phyloP scores from a whole-genome alignment of 495 filamentous ascomycete genomes.

The Trichoderma orchidacearum region DNA sequence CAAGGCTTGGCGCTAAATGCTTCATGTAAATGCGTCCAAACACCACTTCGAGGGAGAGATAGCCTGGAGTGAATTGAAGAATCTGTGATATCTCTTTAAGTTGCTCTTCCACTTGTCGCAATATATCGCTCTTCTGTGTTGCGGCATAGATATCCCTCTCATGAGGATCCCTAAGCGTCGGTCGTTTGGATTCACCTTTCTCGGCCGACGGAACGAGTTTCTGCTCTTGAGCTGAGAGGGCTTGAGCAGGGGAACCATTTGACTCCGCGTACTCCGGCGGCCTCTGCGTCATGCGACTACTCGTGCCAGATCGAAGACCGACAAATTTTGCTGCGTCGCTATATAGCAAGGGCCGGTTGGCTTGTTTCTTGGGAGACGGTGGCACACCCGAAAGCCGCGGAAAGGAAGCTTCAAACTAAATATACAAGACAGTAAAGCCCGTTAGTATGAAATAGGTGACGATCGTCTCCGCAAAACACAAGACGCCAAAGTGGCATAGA shows the following conservation, averaged over 20 bases:
- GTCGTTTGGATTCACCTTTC: neutral
- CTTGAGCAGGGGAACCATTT: neutral
- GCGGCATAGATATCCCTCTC: neutral
- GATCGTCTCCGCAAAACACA: too few species aligned
- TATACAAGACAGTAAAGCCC: too few species aligned
- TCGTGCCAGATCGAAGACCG: neutral
- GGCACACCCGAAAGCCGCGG: neutral
- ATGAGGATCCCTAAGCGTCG: neutral
- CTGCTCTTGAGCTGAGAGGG: neutral
- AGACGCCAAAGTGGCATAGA: too few species aligned
- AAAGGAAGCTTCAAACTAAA: neutral
- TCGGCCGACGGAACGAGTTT: neutral
- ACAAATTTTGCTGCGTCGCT: neutral
- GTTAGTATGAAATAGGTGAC: neutral
- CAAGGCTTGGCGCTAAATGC: neutral
- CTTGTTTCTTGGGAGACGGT: neutral
- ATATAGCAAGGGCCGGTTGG: neutral
- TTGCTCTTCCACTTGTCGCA: neutral
- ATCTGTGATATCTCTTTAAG: neutral
- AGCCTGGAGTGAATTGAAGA: neutral
- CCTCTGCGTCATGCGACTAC: neutral
- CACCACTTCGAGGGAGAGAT: neutral
- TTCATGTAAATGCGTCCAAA: neutral
- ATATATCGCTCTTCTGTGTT: neutral
- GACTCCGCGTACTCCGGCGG: neutral